These are phyloP conservation scores for Pseudogymnoascus pannorum DNA, from an alignment of 2,329 filamentous ascomycete genomes.

Conservation along the genomic window DNA sequence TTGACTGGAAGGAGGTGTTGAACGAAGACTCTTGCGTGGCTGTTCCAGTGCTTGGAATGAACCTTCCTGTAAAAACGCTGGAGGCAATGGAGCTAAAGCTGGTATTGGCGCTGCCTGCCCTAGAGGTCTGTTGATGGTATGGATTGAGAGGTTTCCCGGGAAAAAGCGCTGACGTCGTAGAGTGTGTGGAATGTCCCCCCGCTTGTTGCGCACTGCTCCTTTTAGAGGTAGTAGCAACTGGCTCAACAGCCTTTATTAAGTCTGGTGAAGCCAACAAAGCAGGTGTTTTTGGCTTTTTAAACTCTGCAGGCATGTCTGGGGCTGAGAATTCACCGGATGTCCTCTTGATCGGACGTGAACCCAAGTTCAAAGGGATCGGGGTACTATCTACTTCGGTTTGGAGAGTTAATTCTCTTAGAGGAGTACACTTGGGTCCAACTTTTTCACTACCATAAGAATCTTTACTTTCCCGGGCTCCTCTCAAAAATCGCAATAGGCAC, in stretches of 20 bases:
- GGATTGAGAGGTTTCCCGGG: neutral
- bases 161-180: conserved; percentile 10
- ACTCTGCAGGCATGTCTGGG: neutral
- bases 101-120: conserved; percentile 10
- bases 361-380: neutral
- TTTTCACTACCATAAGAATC: neutral
- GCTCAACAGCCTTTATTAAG: neutral
- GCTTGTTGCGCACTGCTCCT: neutral
- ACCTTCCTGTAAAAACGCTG: conserved; percentile 17
- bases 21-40: conserved; percentile 11
- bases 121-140: neutral
- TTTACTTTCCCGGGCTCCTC: neutral
- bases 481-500: neutral
- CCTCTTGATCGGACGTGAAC: neutral
- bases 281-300: conserved; percentile 5
- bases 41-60: neutral
- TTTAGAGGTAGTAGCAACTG: neutral
- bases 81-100: conserved; percentile 19
- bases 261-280: neutral
- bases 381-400: neutral
- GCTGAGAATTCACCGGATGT: neutral
- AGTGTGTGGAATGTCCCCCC: conserved; percentile 6
- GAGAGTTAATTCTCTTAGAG: neutral
- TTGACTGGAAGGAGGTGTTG: conserved; percentile 12
- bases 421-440: neutral